These are phyloP conservation scores for Neofusicoccum laricinum DNA, from an alignment of 2,329 filamentous ascomycete species.

Conservation along the genomic window DNA sequence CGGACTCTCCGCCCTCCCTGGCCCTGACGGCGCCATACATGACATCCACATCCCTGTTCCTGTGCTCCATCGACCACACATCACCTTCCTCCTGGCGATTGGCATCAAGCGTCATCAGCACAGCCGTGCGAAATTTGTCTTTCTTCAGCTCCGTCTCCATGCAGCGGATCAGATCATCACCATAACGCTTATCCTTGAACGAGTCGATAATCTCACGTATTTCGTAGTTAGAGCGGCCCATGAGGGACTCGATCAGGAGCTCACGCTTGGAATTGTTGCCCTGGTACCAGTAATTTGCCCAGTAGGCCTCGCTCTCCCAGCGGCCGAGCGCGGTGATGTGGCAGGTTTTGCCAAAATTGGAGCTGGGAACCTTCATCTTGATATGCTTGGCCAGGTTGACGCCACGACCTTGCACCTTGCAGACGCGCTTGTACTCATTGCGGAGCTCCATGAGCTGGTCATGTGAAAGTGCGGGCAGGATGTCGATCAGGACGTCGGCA, in stretches of 20 bases:
- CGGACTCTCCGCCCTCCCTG: slow-evolving; percentile 74
- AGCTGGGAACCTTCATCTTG: slow-evolving; percentile 65
- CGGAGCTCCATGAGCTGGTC: slow-evolving; percentile 85
- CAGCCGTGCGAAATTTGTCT: slow-evolving; percentile 91
- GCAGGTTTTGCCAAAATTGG: slow-evolving; percentile 82
- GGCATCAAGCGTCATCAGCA: slow-evolving; percentile 80
- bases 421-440: slow-evolving; percentile 84
- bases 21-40: slow-evolving; percentile 69
- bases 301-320: slow-evolving; percentile 94
- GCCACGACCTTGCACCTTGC: slow-evolving; percentile 76
- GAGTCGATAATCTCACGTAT: slow-evolving; percentile 80
- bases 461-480: slow-evolving; percentile 79
- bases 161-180: slow-evolving; percentile 74
- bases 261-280: slow-evolving; percentile 79
- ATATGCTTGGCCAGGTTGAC: slow-evolving; percentile 87
- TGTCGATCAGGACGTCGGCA: slow-evolving; percentile 73
- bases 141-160: slow-evolving; percentile 92
- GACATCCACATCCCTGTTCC: slow-evolving; percentile 65
- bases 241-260: slow-evolving; percentile 86
- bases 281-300: slow-evolving; percentile 98
- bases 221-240: slow-evolving; percentile 87
- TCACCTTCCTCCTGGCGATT: slow-evolving; percentile 79
- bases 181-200: slow-evolving; percentile 90
- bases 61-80: slow-evolving; percentile 54
- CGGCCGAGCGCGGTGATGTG: slow-evolving; percentile 85